Percentiles rank a stretch among this genome's conserved stretches.
These are phyloP conservation scores for Wolfiporia cocos DNA, from an alignment of 1,284 basidiomycete species.

Conservation along the genomic window DNA sequence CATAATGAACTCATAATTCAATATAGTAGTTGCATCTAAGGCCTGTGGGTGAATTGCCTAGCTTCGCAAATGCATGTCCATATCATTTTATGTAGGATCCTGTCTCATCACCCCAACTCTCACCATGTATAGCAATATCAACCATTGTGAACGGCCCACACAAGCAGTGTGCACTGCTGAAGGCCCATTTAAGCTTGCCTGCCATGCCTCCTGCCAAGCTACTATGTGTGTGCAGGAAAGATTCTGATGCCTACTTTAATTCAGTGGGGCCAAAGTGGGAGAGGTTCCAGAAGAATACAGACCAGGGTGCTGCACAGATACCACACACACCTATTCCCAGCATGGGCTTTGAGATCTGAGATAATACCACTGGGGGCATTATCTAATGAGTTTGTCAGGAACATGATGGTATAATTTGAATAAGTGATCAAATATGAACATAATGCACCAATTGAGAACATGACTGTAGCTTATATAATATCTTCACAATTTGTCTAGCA, in stretches of 20 bases:
- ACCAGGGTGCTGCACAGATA: conserved; percentile 39
- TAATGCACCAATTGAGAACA: too few relatives aligned
- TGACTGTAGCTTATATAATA: too few relatives aligned
- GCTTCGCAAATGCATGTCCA: conserved; percentile 39
- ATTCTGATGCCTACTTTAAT: conserved; percentile 80
- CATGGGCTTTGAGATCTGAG: conserved; percentile 16
- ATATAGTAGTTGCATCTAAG: too few relatives aligned
- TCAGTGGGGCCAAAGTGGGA: conserved; percentile 77
- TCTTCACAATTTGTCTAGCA: too few relatives aligned
- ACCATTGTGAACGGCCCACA: conserved; percentile 83
- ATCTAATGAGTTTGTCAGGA: too few relatives aligned
- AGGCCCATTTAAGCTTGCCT: conserved; percentile 77
- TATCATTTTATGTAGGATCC: conserved; percentile 68
- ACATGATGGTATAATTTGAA: too few relatives aligned
- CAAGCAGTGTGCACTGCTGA: conserved; percentile 78
- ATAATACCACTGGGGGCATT: too few relatives aligned
- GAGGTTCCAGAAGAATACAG: conserved; percentile 48
- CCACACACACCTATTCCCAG: conserved; percentile 26
- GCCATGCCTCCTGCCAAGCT: conserved; percentile 64
- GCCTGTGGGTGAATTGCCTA: conserved; percentile 39
- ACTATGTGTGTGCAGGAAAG: conserved; percentile 75
- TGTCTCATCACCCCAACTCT: background rate
- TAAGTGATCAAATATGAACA: too few relatives aligned
- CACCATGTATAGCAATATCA: conserved; percentile 47
- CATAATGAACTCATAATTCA: too few relatives aligned